A percentile compares a stretch with the other conserved stretches of the same genome.
These are phyloP conservation scores for Beauveria sp. DNA, from an alignment of 2,329 filamentous ascomycete species.

Conservation along the genomic window DNA sequence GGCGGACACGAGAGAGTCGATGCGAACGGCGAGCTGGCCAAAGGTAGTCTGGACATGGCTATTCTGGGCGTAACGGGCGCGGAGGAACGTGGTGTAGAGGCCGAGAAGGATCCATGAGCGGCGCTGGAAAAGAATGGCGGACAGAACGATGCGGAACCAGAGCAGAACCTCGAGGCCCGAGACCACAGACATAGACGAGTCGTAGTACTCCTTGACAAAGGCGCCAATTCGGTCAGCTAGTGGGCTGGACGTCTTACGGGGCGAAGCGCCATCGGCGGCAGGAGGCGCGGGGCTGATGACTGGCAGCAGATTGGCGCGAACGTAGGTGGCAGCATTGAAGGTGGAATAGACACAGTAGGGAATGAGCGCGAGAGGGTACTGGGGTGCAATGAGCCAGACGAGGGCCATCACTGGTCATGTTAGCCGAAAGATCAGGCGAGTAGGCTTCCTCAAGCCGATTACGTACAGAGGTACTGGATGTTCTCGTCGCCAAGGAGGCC, in stretches of 20 bases:
- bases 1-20: slow-evolving; percentile 76
- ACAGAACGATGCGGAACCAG: slow-evolving; percentile 74
- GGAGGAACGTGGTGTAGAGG: slow-evolving; percentile 87
- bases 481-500: slow-evolving; percentile 83
- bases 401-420: slow-evolving; percentile 69
- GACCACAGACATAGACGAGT: slow-evolving; percentile 89
- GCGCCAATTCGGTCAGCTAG: slow-evolving; percentile 76
- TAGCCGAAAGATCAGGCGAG: slow-evolving; percentile 9
- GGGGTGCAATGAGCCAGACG: slow-evolving; percentile 87
- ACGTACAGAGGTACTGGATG: slow-evolving; percentile 89
- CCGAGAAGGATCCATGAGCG: slow-evolving; percentile 82
- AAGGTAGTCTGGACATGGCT: slow-evolving; percentile 84
- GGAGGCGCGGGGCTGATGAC: slow-evolving; percentile 64
- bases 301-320: slow-evolving; percentile 86
- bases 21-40: slow-evolving; percentile 59
- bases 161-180: slow-evolving; percentile 80
- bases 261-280: slow-evolving; percentile 50
- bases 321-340: slow-evolving; percentile 97
- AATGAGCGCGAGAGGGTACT: slow-evolving; percentile 82
- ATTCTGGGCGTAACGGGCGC: slow-evolving; percentile 84
- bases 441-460: neutral
- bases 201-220: slow-evolving; percentile 98
- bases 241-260: slow-evolving; percentile 45
- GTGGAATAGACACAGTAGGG: slow-evolving; percentile 95
- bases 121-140: slow-evolving; percentile 79